A percentile compares a stretch with the other conserved stretches of the same genome.
phyloP scores from a whole-genome alignment of 73 alveolate genomes.

The Paramecium sonneborni region DNA sequence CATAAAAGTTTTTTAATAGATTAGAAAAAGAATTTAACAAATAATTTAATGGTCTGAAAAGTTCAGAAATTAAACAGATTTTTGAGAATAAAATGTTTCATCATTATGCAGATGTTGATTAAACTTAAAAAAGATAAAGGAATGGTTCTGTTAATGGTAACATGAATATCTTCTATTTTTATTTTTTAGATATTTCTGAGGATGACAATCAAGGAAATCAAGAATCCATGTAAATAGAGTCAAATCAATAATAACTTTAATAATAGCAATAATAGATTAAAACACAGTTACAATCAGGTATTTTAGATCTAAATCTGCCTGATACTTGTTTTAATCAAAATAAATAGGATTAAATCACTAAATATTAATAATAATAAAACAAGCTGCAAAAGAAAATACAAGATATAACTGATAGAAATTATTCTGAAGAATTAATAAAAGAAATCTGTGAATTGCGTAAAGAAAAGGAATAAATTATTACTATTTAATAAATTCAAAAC shows the following conservation, averaged over 20 bases:
- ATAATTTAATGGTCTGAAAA: slow-evolving; percentile 34
- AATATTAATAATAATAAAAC: neutral
- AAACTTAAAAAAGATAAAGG: neutral
- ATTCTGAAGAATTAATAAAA: neutral
- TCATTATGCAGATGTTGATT: neutral
- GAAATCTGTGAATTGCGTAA: neutral
- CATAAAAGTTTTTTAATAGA: slow-evolving; percentile 82
- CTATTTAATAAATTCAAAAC: neutral
- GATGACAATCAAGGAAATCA: neutral
- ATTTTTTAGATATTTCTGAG: neutral
- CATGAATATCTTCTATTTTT: neutral
- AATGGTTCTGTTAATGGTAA: slow-evolving; percentile 21
- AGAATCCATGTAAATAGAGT: neutral
- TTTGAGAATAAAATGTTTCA: slow-evolving; percentile 30
- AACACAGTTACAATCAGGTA: neutral
- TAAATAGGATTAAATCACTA: neutral
- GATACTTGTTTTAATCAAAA: neutral
- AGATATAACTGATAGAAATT: neutral
- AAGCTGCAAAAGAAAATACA: neutral
- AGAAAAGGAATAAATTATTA: neutral
- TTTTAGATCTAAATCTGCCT: neutral
- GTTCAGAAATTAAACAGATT: slow-evolving; percentile 33
- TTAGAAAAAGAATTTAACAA: slow-evolving; percentile 65
- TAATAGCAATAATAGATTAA: neutral
- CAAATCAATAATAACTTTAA: neutral